Conservation (phyloP, 2,329 filamentous ascomycete genomes). For the Stylonectria norvegica region DNA sequence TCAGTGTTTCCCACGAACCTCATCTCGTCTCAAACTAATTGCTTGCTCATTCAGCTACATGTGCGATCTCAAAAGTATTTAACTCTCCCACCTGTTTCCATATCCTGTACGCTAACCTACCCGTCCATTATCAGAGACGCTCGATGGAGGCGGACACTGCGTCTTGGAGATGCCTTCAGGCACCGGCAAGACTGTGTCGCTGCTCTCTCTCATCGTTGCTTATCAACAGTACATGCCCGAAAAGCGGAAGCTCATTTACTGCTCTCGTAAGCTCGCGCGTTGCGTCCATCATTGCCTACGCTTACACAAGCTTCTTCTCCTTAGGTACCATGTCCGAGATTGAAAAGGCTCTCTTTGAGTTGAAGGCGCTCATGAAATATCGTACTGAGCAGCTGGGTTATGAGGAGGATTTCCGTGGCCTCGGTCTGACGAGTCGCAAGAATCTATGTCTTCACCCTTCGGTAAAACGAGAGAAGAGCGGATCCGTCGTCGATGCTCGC, state of each 20-base stretch:
- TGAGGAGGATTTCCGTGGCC: conserved; percentile 86
- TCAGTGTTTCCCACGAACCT: conserved; percentile 29
- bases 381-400: conserved; percentile 83
- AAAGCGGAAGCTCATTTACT: conserved; percentile 95
- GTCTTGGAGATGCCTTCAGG: conserved; percentile 99
- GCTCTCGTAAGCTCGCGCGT: conserved; percentile 62
- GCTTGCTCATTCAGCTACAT: conserved; percentile 43
- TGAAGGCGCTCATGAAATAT: conserved; percentile 94
- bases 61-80: conserved; percentile 54
- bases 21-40: conserved; percentile 2
- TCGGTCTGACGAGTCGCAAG: conserved; percentile 93
- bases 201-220: conserved; percentile 91
- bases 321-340: conserved; percentile 96
- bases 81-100: background rate
- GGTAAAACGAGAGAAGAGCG: conserved; percentile 95
- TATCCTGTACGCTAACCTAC: conserved; percentile 3
- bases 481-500: conserved; percentile 87
- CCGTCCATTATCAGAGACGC: conserved; percentile 52
- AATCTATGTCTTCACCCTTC: conserved; percentile 95
- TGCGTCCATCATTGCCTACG: conserved; percentile 2
- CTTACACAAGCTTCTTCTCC: conserved; percentile 5
- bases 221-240: conserved; percentile 94
- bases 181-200: conserved; percentile 93
- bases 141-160: conserved; percentile 92
- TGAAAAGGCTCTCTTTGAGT: conserved; percentile 89